Percentiles rank a stretch among this genome's conserved stretches.
Evolutionary conservation across 352 stramenopile genomes (phyloP).

Genomic region (Phytophthora melonis): DNA sequence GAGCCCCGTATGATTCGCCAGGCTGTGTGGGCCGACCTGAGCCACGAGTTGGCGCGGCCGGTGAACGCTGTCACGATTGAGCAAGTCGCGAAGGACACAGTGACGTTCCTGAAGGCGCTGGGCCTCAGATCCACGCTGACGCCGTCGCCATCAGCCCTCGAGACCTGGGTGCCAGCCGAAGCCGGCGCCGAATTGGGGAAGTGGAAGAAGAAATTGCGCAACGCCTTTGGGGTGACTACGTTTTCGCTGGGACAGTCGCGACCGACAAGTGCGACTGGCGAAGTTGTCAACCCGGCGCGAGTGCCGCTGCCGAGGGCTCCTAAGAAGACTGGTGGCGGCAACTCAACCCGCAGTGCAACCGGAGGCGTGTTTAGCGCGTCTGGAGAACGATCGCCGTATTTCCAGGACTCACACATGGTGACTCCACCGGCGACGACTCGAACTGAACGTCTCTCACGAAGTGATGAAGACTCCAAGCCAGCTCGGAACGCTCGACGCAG

Average conservation of each 20-base stretch:
- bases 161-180: background rate
- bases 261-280: background rate
- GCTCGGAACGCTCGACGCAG: no score
- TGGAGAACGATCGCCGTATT: no score
- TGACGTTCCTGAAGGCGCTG: background rate
- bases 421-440: no score
- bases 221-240: background rate
- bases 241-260: background rate
- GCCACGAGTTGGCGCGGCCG: background rate
- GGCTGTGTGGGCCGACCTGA: background rate
- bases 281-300: no score
- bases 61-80: background rate
- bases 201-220: conserved; percentile 16
- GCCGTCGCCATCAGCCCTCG: background rate
- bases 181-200: background rate
- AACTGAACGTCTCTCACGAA: no score
- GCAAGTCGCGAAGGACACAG: conserved; percentile 4
- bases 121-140: background rate
- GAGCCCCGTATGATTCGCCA: background rate
- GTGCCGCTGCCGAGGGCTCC: background rate
- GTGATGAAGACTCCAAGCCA: no score
- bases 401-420: no score
- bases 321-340: background rate
- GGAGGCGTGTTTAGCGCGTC: no score
- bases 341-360: background rate